Evolutionary conservation across 2,329 filamentous ascomycete species (phyloP).

Genomic region (Trichoderma asperellum): DNA sequence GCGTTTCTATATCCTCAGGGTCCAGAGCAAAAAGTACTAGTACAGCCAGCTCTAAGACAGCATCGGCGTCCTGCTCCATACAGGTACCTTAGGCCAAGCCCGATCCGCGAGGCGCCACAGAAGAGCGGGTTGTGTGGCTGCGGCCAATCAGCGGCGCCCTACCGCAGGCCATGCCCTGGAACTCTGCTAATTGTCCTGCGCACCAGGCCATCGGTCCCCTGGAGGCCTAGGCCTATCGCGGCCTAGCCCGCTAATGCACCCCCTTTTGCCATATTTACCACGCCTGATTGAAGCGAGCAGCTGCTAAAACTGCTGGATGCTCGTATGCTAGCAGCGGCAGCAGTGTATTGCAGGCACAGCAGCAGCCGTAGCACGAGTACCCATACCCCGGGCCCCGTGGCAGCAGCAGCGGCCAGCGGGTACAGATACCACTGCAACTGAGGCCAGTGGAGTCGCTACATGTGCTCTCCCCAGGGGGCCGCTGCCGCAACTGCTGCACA

Average conservation of each 20-base stretch:
- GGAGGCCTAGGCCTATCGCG: conserved; percentile 14
- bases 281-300: conserved; percentile 25
- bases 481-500: conserved; percentile 23
- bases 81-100: conserved; percentile 24
- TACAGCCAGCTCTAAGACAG: neutral
- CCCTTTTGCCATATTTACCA: conserved; percentile 29
- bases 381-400: conserved; percentile 3
- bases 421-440: conserved; percentile 4
- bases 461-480: neutral
- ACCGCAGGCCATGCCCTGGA: conserved; percentile 7
- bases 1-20: neutral
- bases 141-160: conserved; percentile 27
- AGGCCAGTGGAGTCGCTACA: neutral
- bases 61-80: conserved; percentile 12
- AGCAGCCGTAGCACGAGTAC: conserved; percentile 13
- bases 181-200: conserved; percentile 26
- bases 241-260: conserved; percentile 28
- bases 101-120: conserved; percentile 29
- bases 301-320: conserved; percentile 1
- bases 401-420: neutral
- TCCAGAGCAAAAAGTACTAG: neutral
- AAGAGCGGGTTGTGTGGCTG: conserved; percentile 17
- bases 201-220: conserved; percentile 28
- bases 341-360: neutral
- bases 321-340: neutral